phyloP scores from a whole-genome alignment of 345 rosid genomes.

The Odontarrhena argentea region DNA sequence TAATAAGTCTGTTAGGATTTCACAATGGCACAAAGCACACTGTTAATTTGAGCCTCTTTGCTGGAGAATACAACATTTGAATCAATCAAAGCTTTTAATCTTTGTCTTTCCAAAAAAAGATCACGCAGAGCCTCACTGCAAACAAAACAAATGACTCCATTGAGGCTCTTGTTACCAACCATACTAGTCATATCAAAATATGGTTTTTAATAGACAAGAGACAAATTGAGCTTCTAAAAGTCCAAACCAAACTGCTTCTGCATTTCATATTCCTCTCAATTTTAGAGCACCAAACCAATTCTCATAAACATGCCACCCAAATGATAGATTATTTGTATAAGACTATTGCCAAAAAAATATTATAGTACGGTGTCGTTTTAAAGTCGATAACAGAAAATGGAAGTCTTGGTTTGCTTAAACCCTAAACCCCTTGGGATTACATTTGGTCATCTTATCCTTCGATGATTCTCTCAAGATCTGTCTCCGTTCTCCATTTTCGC shows the following conservation, averaged over 20 bases:
- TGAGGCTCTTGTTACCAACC: not conserved
- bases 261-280: not conserved
- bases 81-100: not conserved
- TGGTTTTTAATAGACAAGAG: not conserved
- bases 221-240: not conserved
- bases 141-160: not conserved
- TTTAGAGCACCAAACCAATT: not conserved
- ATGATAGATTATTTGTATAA: no score
- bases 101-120: not conserved
- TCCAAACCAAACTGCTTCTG: not conserved
- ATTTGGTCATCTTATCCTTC: constrained; percentile 26
- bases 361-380: not conserved
- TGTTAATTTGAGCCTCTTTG: not conserved
- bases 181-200: no score
- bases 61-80: not conserved
- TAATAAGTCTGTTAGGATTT: constrained; percentile 11
- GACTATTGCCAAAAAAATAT: no score
- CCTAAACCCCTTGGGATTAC: constrained; percentile 44
- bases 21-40: not conserved
- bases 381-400: not conserved
- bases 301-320: no score
- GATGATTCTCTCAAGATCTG: constrained; percentile 55
- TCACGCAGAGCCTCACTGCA: no score
- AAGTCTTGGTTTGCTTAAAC: constrained; percentile 45
- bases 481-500: constrained; percentile 50